Conservation (phyloP, 192 early-diverging fungal genomes). For the Phlyctochytrium bullatum region DNA sequence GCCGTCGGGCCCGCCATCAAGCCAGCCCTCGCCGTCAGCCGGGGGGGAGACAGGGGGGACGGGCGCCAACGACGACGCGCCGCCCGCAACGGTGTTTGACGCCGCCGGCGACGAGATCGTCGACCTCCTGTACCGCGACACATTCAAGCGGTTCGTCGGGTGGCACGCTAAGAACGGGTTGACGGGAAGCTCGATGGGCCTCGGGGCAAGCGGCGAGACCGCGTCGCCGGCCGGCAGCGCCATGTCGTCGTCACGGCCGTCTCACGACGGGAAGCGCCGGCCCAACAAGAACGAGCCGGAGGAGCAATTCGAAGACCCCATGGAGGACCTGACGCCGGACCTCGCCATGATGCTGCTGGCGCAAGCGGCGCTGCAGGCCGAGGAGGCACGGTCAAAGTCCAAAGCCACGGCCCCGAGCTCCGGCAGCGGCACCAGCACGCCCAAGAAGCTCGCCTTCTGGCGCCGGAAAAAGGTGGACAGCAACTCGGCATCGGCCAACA, state of each 20-base stretch:
- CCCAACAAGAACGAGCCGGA: not conserved
- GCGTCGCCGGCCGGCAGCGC: not conserved
- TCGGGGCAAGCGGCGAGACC: not conserved
- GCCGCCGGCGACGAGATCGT: not conserved
- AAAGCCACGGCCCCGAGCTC: not conserved
- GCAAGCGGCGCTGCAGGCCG: not conserved
- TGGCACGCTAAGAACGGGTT: not conserved
- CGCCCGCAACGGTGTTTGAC: not conserved
- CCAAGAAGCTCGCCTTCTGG: not conserved
- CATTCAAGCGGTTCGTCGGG: not conserved
- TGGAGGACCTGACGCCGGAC: not conserved
- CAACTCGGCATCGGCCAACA: not conserved
- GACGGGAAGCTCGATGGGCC: not conserved
- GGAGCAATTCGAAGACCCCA: not conserved
- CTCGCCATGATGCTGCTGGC: not conserved
- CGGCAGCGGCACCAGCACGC: not conserved
- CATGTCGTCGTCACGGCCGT: not conserved
- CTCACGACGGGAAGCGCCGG: not conserved
- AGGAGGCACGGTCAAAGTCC: not conserved
- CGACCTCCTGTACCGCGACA: not conserved
- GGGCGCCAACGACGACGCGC: not conserved
- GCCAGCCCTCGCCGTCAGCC: too few species aligned
- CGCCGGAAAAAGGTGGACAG: not conserved
- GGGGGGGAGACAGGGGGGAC: not conserved
- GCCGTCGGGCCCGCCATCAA: not conserved